Evolutionary conservation across 495 filamentous ascomycete species (phyloP).

Genomic region (Chaetomium cochliodes): DNA sequence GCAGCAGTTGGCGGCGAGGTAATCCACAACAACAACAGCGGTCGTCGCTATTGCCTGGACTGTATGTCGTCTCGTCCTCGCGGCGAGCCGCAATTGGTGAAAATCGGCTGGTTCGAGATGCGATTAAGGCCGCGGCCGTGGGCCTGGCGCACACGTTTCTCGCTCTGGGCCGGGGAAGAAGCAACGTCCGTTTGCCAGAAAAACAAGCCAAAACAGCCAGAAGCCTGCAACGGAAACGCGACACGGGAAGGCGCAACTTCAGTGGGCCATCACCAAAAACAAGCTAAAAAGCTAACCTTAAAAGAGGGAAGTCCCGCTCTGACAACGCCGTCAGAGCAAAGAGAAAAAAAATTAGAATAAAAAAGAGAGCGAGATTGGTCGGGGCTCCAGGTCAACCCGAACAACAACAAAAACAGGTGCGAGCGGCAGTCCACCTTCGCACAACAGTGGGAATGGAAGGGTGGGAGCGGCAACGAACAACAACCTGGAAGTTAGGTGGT

Average conservation of each 20-base stretch:
- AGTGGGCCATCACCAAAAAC: constrained; percentile 15
- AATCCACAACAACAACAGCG: constrained; percentile 14
- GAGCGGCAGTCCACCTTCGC: constrained; percentile 9
- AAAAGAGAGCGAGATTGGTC: constrained; percentile 4
- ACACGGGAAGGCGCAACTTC: constrained; percentile 14
- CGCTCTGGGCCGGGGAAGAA: constrained; percentile 10
- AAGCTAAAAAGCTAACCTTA: constrained; percentile 1
- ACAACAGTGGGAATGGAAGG: constrained; percentile 1
- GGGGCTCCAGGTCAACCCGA: neutral
- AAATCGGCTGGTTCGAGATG: constrained; percentile 6
- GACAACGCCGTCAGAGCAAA: constrained; percentile 14
- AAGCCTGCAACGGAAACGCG: constrained; percentile 13
- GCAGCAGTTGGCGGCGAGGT: constrained; percentile 19
- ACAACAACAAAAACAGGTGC: constrained; percentile 3
- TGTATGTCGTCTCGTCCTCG: neutral
- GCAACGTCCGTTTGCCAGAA: constrained; percentile 16
- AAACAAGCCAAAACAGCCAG: constrained; percentile 12
- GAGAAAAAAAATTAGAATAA: neutral
- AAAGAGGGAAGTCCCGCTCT: constrained; percentile 6
- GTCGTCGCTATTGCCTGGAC: constrained; percentile 2
- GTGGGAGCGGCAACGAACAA: neutral
- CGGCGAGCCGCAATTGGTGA: constrained; percentile 16
- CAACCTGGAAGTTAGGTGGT: constrained; percentile 4
- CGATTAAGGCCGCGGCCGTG: constrained; percentile 18
- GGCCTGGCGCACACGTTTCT: constrained; percentile 8